Conservation (phyloP, 23 red algal species). For the Gracilariopsis chorda region DNA sequence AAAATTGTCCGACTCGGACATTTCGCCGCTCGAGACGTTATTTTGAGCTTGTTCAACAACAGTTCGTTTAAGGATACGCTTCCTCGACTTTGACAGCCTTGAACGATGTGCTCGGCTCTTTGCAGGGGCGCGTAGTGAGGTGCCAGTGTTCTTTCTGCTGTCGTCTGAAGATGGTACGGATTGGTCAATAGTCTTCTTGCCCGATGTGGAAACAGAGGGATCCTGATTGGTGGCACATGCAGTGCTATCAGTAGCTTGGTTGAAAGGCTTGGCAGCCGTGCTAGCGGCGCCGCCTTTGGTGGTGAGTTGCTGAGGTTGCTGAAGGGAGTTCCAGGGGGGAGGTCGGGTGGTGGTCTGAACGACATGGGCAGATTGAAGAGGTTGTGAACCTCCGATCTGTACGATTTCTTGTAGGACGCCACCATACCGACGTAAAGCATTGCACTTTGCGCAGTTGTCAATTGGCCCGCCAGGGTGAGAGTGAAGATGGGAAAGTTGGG, state of each 20-base stretch:
- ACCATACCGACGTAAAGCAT: slow-evolving; percentile 48
- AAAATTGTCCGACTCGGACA: slow-evolving; percentile 16
- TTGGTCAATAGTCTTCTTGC: slow-evolving; percentile 6
- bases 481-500: slow-evolving; percentile 7
- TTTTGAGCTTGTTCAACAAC: not conserved
- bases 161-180: not conserved
- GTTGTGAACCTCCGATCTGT: not conserved
- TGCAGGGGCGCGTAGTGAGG: not conserved
- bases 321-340: not conserved
- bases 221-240: not conserved
- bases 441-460: slow-evolving; percentile 53
- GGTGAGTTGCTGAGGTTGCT: not conserved
- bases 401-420: slow-evolving; percentile 45
- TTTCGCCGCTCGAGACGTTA: slow-evolving; percentile 8
- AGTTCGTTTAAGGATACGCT: not conserved
- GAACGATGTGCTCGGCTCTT: not conserved
- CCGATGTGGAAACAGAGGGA: not conserved
- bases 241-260: not conserved
- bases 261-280: not conserved
- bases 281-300: not conserved
- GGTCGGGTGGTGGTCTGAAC: not conserved
- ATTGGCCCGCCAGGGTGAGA: slow-evolving; percentile 31
- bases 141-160: not conserved
- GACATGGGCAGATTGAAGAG: not conserved
- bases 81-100: not conserved